phyloP scores from a whole-genome alignment of 129 eudicot genomes.

The Kitagawia praeruptora region DNA sequence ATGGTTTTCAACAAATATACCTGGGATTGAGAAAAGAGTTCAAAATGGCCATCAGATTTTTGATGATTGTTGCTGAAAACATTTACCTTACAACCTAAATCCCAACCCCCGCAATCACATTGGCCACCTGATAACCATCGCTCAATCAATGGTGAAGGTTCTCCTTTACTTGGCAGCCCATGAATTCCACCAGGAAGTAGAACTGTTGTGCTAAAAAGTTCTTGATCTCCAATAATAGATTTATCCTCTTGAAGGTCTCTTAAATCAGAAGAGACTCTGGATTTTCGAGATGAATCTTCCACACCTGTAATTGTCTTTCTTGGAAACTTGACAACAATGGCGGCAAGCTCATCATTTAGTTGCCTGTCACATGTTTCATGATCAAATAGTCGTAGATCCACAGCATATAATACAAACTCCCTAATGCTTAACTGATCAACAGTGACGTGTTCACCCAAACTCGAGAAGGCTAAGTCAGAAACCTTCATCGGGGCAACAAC shows the following conservation, averaged over 20 bases:
- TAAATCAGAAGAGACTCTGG: background rate
- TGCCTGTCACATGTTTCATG: slow-evolving; percentile 33
- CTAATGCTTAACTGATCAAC: slow-evolving; percentile 12
- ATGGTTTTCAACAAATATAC: slow-evolving; percentile 23
- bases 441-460: background rate
- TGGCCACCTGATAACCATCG: slow-evolving; percentile 83
- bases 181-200: slow-evolving; percentile 67
- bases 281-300: background rate
- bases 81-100: slow-evolving; percentile 63
- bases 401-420: slow-evolving; percentile 54
- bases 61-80: slow-evolving; percentile 29
- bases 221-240: slow-evolving; percentile 8
- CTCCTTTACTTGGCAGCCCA: slow-evolving; percentile 63
- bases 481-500: slow-evolving; percentile 78
- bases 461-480: slow-evolving; percentile 28
- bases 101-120: slow-evolving; percentile 98
- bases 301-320: slow-evolving; percentile 10
- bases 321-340: slow-evolving; percentile 55
- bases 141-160: slow-evolving; percentile 52
- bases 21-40: slow-evolving; percentile 73
- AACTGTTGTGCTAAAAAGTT: slow-evolving; percentile 36
- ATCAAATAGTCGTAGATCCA: slow-evolving; percentile 27
- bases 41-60: slow-evolving; percentile 19
- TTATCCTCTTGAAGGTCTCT: slow-evolving; percentile 11
- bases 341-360: slow-evolving; percentile 60